These are phyloP conservation scores for Aspergillus wentii DNA, from an alignment of 495 filamentous ascomycete species.

Conservation along the genomic window DNA sequence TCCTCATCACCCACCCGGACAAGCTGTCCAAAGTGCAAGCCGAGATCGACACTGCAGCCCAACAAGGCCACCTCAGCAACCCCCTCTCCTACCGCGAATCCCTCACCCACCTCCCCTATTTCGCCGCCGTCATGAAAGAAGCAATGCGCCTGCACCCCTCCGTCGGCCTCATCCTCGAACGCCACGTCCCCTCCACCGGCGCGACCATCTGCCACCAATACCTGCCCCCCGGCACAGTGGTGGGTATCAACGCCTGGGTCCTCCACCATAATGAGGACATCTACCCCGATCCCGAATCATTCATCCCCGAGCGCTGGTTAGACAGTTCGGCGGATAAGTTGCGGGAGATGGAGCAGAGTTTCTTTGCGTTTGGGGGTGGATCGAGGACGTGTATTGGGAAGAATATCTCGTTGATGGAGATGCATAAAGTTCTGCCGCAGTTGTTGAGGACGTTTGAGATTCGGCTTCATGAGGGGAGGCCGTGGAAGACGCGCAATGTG, in stretches of 20 bases:
- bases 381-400: slow-evolving; percentile 61
- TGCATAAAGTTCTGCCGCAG: slow-evolving; percentile 73
- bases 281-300: slow-evolving; percentile 21
- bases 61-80: slow-evolving; percentile 10
- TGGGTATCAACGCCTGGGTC: slow-evolving; percentile 45
- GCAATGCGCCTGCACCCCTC: slow-evolving; percentile 57
- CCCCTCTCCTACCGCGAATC: slow-evolving; percentile 38
- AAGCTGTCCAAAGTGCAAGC: slow-evolving; percentile 37
- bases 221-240: slow-evolving; percentile 52
- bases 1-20: slow-evolving; percentile 47
- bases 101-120: slow-evolving; percentile 41
- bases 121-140: slow-evolving; percentile 55
- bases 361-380: slow-evolving; percentile 57
- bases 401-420: slow-evolving; percentile 75
- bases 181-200: slow-evolving; percentile 56
- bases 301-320: slow-evolving; percentile 25
- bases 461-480: slow-evolving; percentile 11
- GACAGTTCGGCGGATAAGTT: slow-evolving; percentile 13
- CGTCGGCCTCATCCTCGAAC: slow-evolving; percentile 56
- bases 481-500: slow-evolving; percentile 22
- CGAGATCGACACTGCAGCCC: slow-evolving; percentile 50
- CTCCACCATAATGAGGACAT: slow-evolving; percentile 16
- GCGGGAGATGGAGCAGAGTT: slow-evolving; percentile 18
- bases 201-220: slow-evolving; percentile 41
- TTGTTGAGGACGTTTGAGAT: slow-evolving; percentile 65